Evolutionary conservation across 78 protist genomes (phyloP), one percentile per base, ranked within the genome.

Genomic region (Dictyostelium brefeldianum): DNA sequence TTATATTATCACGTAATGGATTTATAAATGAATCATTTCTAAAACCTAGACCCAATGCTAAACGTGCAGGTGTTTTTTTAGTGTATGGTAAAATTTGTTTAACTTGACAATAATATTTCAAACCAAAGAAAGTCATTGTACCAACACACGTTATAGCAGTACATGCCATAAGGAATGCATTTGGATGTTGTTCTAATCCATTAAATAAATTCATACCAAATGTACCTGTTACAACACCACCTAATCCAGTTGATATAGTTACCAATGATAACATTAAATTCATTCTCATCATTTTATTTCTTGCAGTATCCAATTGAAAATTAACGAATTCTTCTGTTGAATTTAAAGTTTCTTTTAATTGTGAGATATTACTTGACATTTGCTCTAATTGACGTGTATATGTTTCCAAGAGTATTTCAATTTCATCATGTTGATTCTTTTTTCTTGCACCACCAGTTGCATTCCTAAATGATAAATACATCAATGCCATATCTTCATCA

Each of bases 201-300:
- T 46, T 74, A 6, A 59, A 8, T 0, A 85, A 31, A 75, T 85
- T 85, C 92, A 85, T 85, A 75, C 92, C 92, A 85, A 85, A 85
- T 27, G 67, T 74, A 29, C 92, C 92, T 8, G 92, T 31, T 5
- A 85, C n/a, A 65, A 85, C 70, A 18, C 83, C 70, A 36, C 92
- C 92, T 36, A 85, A 62, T 22, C 92, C 92, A 1, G 92, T 67
- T 22, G 92, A 85, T 65, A 85, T 73, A 11, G 92, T 85, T 0
- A 85, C 92, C 43, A 85, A 75, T 75, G 83, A 75, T 47, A 85
- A 43, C 75, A 75, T 85, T 27, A 85, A 64, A 75, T 85, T 85
- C 92, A 85, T 85, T 48, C 92, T 79, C 92, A 85, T 85, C 92
- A 85, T 85, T 48, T 85, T 85, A 50, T 85, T 85, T 75, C 92